These are phyloP conservation scores for Pulveroboletus sp. DNA, from an alignment of 768 basidiomycete genomes.

Conservation along the genomic window DNA sequence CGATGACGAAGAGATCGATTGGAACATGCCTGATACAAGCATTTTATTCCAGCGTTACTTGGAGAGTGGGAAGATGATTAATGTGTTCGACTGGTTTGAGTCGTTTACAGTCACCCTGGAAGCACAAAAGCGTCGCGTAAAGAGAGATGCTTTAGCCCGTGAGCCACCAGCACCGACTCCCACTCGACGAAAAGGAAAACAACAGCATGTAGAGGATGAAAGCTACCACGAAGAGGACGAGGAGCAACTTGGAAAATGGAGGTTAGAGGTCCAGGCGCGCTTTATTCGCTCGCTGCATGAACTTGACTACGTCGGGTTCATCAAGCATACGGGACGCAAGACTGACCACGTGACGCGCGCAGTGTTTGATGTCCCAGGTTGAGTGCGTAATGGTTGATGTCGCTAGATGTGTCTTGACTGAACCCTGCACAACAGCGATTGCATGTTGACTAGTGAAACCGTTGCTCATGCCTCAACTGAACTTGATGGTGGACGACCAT, in stretches of 20 bases:
- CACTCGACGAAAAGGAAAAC: constrained; percentile 23
- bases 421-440: constrained; percentile 1
- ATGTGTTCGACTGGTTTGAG: constrained; percentile 86
- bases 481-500: neutral
- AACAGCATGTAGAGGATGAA: constrained; percentile 21
- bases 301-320: constrained; percentile 72
- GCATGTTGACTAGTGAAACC: neutral
- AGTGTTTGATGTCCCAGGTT: constrained; percentile 46
- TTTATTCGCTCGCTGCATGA: constrained; percentile 80
- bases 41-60: constrained; percentile 74
- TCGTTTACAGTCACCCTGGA: constrained; percentile 68
- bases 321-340: constrained; percentile 77
- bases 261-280: constrained; percentile 64
- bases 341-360: constrained; percentile 70
- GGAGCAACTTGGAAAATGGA: constrained; percentile 48
- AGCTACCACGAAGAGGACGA: constrained; percentile 23
- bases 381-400: neutral
- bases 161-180: constrained; percentile 11
- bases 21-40: constrained; percentile 66
- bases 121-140: constrained; percentile 36
- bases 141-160: neutral
- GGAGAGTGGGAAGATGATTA: constrained; percentile 77
- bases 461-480: neutral
- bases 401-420: constrained; percentile 3
- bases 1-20: constrained; percentile 34